Evolutionary conservation across 2,329 filamentous ascomycete genomes (phyloP).

Genomic region (Aureobasidium mangrovei): DNA sequence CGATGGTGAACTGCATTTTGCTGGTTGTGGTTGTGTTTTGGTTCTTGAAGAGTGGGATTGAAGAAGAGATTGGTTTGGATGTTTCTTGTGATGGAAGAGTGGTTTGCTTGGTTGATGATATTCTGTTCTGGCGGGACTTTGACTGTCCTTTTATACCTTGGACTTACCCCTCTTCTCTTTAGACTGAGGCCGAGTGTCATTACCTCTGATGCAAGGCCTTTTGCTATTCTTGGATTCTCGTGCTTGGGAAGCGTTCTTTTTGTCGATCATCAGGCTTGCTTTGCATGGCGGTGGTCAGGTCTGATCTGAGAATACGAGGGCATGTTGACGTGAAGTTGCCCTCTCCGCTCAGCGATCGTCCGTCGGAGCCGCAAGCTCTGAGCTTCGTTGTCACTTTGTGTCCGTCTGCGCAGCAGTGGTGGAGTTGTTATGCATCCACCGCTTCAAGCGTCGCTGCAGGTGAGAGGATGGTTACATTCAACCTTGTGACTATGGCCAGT

Average conservation of each 20-base stretch:
- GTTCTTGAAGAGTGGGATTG: conserved; percentile 6
- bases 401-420: not conserved
- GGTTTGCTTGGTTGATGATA: conserved; percentile 1
- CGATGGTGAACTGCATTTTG: conserved; percentile 20
- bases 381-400: not conserved
- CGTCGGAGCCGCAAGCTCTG: not conserved
- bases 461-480: not conserved
- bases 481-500: not conserved
- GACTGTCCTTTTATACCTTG: conserved; percentile 1
- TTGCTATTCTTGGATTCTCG: conserved; percentile 13
- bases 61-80: not conserved
- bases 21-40: not conserved
- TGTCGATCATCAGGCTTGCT: conserved; percentile 4
- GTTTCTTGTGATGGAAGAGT: conserved; percentile 5
- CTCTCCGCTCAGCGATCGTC: not conserved
- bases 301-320: not conserved
- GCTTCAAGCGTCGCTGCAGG: not conserved
- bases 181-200: not conserved
- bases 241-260: not conserved
- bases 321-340: not conserved
- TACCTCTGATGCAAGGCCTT: not conserved
- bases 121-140: not conserved
- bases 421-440: not conserved
- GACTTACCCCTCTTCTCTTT: not conserved
- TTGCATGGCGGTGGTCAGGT: not conserved